Evolutionary conservation across 2,329 filamentous ascomycete species (phyloP), one percentile per base, ranked within the genome.

Genomic region (Aspergillus ustus): DNA sequence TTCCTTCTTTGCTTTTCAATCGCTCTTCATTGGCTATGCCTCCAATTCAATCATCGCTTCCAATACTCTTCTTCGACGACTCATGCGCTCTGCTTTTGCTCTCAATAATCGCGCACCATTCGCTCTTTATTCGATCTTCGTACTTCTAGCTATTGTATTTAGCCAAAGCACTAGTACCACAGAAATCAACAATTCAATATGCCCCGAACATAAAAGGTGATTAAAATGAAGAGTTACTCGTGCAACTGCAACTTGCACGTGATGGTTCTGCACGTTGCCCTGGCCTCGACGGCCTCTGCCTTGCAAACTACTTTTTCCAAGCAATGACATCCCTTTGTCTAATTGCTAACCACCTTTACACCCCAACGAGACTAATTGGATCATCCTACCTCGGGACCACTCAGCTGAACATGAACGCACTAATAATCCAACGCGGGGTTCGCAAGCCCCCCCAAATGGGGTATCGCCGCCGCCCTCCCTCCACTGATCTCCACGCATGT

Each of bases 381-480:
- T 52, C 52, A 60, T 56, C 8, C 28, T 54, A 28, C 50, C 48
- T 54, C 50, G 50, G 50, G 34, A n/a, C 25, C 22, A 34, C 34
- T 31, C 37, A 28, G 28, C 17, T 22, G 8, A 15, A 45, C 25
- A 48, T 19, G 6, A 46, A 44, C 52, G 22, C 59, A 43, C 59
- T 55, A 60, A 45, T 7, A 15, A 19, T n/a, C n/a, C n/a, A 46
- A 62, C 63, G 68, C 63, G 66, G 65, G 67, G 63, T 60, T 67
- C 64, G 62, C 66, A 67, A 67, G 60, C 40, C 59, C 60, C 56
- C 48, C 61, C 61, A 15, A 60, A 64, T 64, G 8, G 29, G 64
- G 64, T 51, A 60, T 63, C 25, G 56, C 31, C 44, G 45, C 43
- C 11, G 31, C 8, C 20, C 28, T 40, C 31, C 25, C 15, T 40